phyloP scores from a whole-genome alignment of 2,329 filamentous ascomycete genomes.

The Nothophoma quercina region DNA sequence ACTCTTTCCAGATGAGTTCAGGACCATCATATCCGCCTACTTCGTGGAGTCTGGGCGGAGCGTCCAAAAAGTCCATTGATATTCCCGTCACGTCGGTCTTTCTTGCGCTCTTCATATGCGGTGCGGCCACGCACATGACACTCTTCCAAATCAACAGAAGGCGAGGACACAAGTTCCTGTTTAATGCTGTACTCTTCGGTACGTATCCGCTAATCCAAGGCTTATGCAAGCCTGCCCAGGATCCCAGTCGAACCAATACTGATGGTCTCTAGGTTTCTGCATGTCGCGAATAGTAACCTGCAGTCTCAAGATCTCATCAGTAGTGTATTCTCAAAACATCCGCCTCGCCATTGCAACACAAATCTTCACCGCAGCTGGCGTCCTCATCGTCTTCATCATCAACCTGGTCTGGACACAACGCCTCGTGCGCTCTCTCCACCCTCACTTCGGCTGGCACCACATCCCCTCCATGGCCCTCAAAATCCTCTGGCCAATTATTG shows the following conservation, averaged over 20 bases:
- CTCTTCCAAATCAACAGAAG: slow-evolving; percentile 50
- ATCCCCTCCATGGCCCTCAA: slow-evolving; percentile 62
- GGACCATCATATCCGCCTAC: slow-evolving; percentile 33
- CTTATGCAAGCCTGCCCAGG: background rate
- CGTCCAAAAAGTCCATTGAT: slow-evolving; percentile 43
- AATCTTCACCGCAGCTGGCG: slow-evolving; percentile 76
- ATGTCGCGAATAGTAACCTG: slow-evolving; percentile 53
- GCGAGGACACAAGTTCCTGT: slow-evolving; percentile 51
- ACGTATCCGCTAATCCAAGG: too few species aligned
- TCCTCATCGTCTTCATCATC: slow-evolving; percentile 76
- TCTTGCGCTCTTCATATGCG: slow-evolving; percentile 47
- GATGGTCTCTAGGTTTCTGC: slow-evolving; percentile 47
- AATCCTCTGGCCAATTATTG: slow-evolving; percentile 65
- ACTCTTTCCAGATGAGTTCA: slow-evolving; percentile 2
- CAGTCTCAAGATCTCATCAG: slow-evolving; percentile 41
- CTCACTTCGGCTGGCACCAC: slow-evolving; percentile 71
- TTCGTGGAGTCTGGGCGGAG: slow-evolving; percentile 47
- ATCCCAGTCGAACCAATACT: background rate
- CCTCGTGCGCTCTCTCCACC: slow-evolving; percentile 75
- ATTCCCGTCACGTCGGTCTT: slow-evolving; percentile 52
- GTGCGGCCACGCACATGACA: slow-evolving; percentile 50
- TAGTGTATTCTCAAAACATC: slow-evolving; percentile 49
- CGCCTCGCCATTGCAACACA: slow-evolving; percentile 63
- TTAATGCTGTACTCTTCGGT: slow-evolving; percentile 49
- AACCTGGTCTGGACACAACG: slow-evolving; percentile 65